These are phyloP conservation scores for Eucalyptus sp. DNA, from an alignment of 345 rosid genomes.

Conservation along the genomic window DNA sequence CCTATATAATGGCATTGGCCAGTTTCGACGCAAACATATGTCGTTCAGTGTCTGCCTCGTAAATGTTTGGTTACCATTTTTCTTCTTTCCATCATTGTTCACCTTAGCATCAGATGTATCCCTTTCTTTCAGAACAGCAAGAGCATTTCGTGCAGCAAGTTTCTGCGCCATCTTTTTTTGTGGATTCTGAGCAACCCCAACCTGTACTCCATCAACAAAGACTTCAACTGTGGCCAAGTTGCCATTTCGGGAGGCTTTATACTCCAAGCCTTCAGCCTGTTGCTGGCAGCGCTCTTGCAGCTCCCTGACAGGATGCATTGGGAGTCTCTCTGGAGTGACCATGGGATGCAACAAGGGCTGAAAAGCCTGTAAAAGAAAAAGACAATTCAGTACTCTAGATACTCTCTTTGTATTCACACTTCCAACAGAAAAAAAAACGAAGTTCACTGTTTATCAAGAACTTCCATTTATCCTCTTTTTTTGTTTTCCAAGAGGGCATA, in stretches of 20 bases:
- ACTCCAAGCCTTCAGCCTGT: slow-evolving; percentile 96
- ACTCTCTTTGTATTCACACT: not conserved
- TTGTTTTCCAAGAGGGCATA: not conserved
- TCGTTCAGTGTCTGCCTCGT: slow-evolving; percentile 92
- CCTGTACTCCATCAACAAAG: slow-evolving; percentile 78
- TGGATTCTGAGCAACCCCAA: slow-evolving; percentile 89
- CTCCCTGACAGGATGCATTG: slow-evolving; percentile 99
- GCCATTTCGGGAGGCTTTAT: slow-evolving; percentile 76
- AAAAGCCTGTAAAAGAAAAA: slow-evolving; percentile 42
- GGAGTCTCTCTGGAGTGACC: slow-evolving; percentile 98
- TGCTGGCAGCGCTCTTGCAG: slow-evolving; percentile 98
- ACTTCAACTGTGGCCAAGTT: slow-evolving; percentile 95
- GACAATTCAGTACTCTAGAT: not conserved
- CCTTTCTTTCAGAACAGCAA: slow-evolving; percentile 71
- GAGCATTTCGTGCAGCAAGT: slow-evolving; percentile 95
- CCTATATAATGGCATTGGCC: slow-evolving; percentile 98
- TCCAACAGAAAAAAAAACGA: not conserved
- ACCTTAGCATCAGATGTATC: slow-evolving; percentile 52
- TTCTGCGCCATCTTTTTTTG: slow-evolving; percentile 99
- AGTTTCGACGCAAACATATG: slow-evolving; percentile 85
- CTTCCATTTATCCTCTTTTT: not conserved
- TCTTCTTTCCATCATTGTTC: slow-evolving; percentile 53
- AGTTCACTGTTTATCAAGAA: not conserved
- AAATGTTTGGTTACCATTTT: slow-evolving; percentile 75
- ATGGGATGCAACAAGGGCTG: slow-evolving; percentile 92